These are phyloP conservation scores for Phytophthora cactorum DNA, from an alignment of 352 stramenopile species.

Conservation along the genomic window DNA sequence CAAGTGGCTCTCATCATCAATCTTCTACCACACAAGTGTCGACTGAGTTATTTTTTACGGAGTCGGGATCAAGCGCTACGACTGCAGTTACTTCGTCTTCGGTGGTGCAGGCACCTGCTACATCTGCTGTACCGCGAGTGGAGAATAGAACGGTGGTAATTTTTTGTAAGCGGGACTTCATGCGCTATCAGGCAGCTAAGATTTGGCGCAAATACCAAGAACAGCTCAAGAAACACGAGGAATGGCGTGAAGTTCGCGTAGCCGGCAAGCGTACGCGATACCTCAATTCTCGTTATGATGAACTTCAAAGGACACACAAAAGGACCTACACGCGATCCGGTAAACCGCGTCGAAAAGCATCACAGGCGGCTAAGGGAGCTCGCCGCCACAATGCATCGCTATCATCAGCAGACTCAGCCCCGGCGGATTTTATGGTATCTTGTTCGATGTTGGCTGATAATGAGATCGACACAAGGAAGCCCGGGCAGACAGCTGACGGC, in stretches of 20 bases:
- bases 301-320: slow-evolving; percentile 31
- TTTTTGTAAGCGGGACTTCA: slow-evolving; percentile 84
- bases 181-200: slow-evolving; percentile 72
- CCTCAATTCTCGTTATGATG: slow-evolving; percentile 47
- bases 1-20: slow-evolving; percentile 2
- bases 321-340: slow-evolving; percentile 25
- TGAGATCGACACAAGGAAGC: background rate
- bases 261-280: slow-evolving; percentile 63
- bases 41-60: background rate
- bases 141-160: slow-evolving; percentile 74
- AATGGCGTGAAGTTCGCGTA: slow-evolving; percentile 52
- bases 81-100: background rate
- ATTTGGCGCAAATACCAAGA: slow-evolving; percentile 82
- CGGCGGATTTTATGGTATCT: background rate
- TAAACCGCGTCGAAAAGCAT: slow-evolving; percentile 17
- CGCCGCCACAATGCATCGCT: background rate
- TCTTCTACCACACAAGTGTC: background rate
- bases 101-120: slow-evolving; percentile 3
- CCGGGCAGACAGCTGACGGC: background rate
- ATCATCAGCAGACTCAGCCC: slow-evolving; percentile 3
- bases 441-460: background rate
- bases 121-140: slow-evolving; percentile 3
- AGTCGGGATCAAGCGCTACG: slow-evolving; percentile 4
- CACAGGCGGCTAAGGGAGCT: background rate
- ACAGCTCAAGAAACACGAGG: slow-evolving; percentile 55